Evolutionary conservation across 192 early-diverging fungal species (phyloP), one percentile per base, ranked within the genome.

Genomic region (Linnemannia hyalina): DNA sequence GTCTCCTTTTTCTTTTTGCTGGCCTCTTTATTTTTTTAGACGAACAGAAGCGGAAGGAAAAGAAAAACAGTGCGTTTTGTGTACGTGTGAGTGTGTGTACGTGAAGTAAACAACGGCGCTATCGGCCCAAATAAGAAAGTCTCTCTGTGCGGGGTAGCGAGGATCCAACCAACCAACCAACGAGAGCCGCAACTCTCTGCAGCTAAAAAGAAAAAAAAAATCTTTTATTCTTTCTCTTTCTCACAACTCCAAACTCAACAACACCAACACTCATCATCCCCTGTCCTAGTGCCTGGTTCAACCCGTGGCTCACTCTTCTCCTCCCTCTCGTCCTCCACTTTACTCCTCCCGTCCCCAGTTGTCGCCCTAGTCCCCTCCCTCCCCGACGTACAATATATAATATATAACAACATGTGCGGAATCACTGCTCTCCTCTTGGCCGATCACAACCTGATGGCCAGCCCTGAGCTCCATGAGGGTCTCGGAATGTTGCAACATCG

Each of bases 401-500:
- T 42, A 40, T 40, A 40, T 40, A 40, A 18, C n/a, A 63, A 71
- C 57, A 63, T 98, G 97, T 98, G 97, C 80, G 97, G 97, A 76
- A 97, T 99, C 77, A 91, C 92, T 79, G 97, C 94, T 70, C 82
- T 97, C 68, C 88, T 98, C 79, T 89, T 98, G 57, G 95, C 96
- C 20, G 96, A 99, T 88, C 88, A 93, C 49, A 91, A 89, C 76
- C 88, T 90, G 75, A 90, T 90, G 52, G 96, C 96, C 46, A 96
- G 93, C 81, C 88, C 94, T 47, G 99, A 99, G 90, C 88, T 99
- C 46, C 96, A 97, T 84, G 99, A 99, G 88, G 96, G 95, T 65
- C 92, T 99, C 55, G 97, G 97, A 22, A 92, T 99, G 40, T 87
- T 99, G 65, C 99, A 99, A 88, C 99, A 99, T 90, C 95, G 99